Evolutionary conservation across 2,329 filamentous ascomycete species (phyloP), one percentile per base, ranked within the genome.

Genomic region (Sporothrix schenckii): DNA sequence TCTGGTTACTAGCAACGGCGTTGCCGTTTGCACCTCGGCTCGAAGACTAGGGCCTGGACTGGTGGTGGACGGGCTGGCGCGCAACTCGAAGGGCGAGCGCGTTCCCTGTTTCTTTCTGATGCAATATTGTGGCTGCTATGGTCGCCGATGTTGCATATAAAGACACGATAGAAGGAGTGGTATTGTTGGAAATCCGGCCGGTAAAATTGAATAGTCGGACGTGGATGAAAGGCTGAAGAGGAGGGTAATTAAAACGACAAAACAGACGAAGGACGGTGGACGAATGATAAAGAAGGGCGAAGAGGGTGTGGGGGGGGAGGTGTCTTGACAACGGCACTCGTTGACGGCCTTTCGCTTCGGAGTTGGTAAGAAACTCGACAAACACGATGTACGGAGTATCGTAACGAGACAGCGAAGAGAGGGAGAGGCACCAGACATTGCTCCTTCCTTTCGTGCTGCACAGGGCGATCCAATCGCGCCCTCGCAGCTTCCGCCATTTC

Each of bases 191-290:
- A 39, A 49, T 10, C 66, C 24, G 52, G 19, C 39, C 41, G 66
- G 66, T 60, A 50, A 50, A 50, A 68, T 49, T 44, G 16, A 58
- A 21, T 14, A 27, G 61, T 13, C 24, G 66, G 53, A 39, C 53
- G 39, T 49, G 53, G 66, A 53, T 34, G 66, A 50, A 68, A 68
- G 53, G 66, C 50, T 56, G 66, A 68, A 68, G 27, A 68, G 24
- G 27, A 50, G 53, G 66, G 39, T 34, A 65, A 65, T 63, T 49
- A 63, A 68, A 68, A 63, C 39, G 34, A 34, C 34, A 34, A 34
- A 24, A n/a, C 30, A 60, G 56, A 60, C 34, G 41, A 41, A 9
- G n/a, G 53, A 39, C 53, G 4, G 16, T 30, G 58, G 58, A 47
- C 58, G 21, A 27, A 27, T 4, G 11, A 27, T 39, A 65, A 34